Evolutionary conservation across 805 yeast genomes (phyloP), one percentile per base, ranked within the genome.

Genomic region (Metschnikowia picachoensis): DNA sequence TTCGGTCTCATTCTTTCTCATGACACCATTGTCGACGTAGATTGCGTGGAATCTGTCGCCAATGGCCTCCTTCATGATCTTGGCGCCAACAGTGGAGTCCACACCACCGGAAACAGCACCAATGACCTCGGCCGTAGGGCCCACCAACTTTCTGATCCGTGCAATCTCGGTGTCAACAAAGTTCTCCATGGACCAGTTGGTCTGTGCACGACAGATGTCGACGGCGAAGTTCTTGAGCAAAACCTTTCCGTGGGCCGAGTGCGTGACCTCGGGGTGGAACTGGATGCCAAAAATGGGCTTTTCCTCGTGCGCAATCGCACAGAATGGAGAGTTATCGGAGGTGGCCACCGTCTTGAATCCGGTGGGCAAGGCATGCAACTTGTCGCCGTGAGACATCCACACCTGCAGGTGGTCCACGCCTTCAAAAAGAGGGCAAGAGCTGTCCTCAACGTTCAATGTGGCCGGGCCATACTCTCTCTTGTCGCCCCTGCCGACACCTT

Each of bases 21-120:
- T 85, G 65, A 94, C 94, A 71, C 99, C 99, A 67, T 94, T 94
- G 70, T 94, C 99, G 53, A 94, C 99, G 64, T 89, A 80, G 61
- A 94, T 91, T 49, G 99, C 99, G 63, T 94, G 99, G 86, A 94
- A 94, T 68, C 99, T 82, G 62, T 88, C 94, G 65, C 99, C 99
- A 68, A 94, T 94, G 56, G 99, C 99, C 74, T 87, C 97, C 55
- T 89, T 85, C 96, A 94, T 86, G 65, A 94, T 79, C 77, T 92
- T 94, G 55, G 99, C 97, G 56, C 97, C 99, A 50, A 94, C 99
- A 40, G 99, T 94, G 43, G 99, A 94, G 73, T 94, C 99, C 53
- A 94, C 99, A 76, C 99, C 99, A 62, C 99, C 99, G 43, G 97
- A 89, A 55, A 94, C 99, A 46, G 99, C 99, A 73, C 99, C 99